Base-by-base conservation (phyloP, 1,139 yeast genomes). In the Saccharomyces pastorianus region DNA sequence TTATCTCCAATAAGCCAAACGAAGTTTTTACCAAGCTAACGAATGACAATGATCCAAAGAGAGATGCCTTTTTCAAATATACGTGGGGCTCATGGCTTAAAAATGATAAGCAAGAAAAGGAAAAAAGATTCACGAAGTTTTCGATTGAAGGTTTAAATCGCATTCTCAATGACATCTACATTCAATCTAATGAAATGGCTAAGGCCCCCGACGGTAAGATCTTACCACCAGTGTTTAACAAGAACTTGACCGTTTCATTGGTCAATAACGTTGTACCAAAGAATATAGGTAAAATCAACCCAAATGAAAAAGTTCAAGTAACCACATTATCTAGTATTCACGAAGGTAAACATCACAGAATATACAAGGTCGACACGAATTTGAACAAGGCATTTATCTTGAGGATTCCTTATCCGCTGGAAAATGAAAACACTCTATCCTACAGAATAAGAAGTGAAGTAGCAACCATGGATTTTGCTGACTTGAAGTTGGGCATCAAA, bases 61-160 rank as follows among this genome's bases (percentile, higher is more conserved):
- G 95, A 69, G 81, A 80, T 57, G 79, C 83, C 52, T 88, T 91
- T 64, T 91, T 88, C 76, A 82, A 85, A 66, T 93, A 90, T 69
- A 77, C 93, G 3, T 91, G 98, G 96, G 99, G 99, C 50, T 79
- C 96, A 3, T 93, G 98, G 98, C 74, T 91, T 65, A 81, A 78
- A 58, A 82, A 91, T 66, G 96, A 91, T 67, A 79, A 78, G 58
- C 72, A 72, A 46, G 93, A 91, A 68, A 84, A 88, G 65, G 80
- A 78, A 9, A 82, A 81, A 62, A 82, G 98, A 70, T 82, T 80
- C 56, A 91, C 97, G n/a, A 78, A 77, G 58, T 93, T 93, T 70
- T 85, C 95, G 5, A 77, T 91, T 55, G 84, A 83, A 67, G 97
- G 97, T 1, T 73, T 88, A 54, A 77, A 81, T 55, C 72, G 73